A percentile compares a stretch with the other conserved stretches of the same genome.
phyloP scores from a whole-genome alignment of 305 asterid genomes.

The Fraxinus velutina region DNA sequence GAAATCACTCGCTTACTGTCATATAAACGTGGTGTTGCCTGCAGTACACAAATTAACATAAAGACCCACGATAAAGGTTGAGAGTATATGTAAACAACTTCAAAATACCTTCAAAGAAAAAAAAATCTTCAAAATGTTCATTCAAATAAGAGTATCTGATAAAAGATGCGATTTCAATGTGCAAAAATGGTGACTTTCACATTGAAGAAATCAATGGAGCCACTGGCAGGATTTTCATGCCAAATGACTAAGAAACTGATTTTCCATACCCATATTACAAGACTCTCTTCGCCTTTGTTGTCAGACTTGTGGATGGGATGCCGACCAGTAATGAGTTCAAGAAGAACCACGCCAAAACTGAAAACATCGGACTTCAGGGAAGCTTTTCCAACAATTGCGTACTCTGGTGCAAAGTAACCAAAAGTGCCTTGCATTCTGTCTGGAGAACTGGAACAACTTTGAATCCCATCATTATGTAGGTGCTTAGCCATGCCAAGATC shows the following conservation, averaged over 20 bases:
- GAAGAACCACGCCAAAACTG: slow-evolving; percentile 96
- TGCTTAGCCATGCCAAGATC: slow-evolving; percentile 99
- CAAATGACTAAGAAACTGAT: background rate
- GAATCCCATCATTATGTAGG: slow-evolving; percentile 58
- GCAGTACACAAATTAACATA: background rate
- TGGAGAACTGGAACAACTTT: slow-evolving; percentile 77
- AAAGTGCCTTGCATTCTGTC: slow-evolving; percentile 94
- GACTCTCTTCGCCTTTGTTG: slow-evolving; percentile 65
- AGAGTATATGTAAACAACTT: background rate
- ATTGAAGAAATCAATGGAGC: background rate
- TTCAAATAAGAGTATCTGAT: background rate
- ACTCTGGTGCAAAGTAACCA: slow-evolving; percentile 97
- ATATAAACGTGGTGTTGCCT: slow-evolving; percentile 78
- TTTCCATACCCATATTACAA: slow-evolving; percentile 83
- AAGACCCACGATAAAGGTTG: background rate
- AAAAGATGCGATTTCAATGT: background rate
- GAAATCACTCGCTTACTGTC: slow-evolving; percentile 70
- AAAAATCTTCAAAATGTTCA: background rate
- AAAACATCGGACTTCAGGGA: slow-evolving; percentile 88
- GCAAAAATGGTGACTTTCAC: background rate
- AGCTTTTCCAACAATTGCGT: slow-evolving; percentile 77
- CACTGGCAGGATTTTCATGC: slow-evolving; percentile 1
- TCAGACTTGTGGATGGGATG: slow-evolving; percentile 64
- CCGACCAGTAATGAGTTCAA: slow-evolving; percentile 82
- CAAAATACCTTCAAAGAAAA: too few species aligned